These are phyloP conservation scores for Elsinoe ampelina DNA, from an alignment of 2,329 filamentous ascomycete genomes.

Conservation along the genomic window DNA sequence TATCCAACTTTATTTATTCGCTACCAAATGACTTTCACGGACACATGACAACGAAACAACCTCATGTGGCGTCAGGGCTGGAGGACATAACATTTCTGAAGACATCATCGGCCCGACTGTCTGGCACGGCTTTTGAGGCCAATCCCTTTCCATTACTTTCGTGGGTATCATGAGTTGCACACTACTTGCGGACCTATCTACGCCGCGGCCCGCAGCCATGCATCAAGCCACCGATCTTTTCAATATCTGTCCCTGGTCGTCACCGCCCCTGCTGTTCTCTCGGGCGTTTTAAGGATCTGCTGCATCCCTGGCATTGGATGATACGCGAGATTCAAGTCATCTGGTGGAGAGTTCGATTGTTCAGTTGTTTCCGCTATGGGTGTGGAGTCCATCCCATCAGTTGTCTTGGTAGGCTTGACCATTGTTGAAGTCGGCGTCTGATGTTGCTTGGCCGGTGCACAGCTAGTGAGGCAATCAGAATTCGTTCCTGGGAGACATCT, in stretches of 20 bases:
- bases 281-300: background rate
- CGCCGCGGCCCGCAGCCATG: background rate
- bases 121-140: background rate
- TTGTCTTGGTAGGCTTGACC: background rate
- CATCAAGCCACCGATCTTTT: background rate
- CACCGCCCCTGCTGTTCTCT: background rate
- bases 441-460: background rate
- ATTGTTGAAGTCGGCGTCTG: background rate
- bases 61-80: background rate
- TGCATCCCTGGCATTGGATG: background rate
- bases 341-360: background rate
- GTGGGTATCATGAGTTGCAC: background rate
- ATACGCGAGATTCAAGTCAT: background rate
- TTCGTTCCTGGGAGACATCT: background rate
- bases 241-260: background rate
- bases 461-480: conserved; percentile 1
- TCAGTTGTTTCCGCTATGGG: background rate
- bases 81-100: no score
- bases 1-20: background rate
- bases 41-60: background rate
- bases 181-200: background rate
- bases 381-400: no score
- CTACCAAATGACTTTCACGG: no score
- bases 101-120: no score
- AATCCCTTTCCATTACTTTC: background rate